Percentiles rank a stretch among this genome's conserved stretches.
These are phyloP conservation scores for Claviceps sp. DNA, from an alignment of 2,329 filamentous ascomycete genomes.

Conservation along the genomic window DNA sequence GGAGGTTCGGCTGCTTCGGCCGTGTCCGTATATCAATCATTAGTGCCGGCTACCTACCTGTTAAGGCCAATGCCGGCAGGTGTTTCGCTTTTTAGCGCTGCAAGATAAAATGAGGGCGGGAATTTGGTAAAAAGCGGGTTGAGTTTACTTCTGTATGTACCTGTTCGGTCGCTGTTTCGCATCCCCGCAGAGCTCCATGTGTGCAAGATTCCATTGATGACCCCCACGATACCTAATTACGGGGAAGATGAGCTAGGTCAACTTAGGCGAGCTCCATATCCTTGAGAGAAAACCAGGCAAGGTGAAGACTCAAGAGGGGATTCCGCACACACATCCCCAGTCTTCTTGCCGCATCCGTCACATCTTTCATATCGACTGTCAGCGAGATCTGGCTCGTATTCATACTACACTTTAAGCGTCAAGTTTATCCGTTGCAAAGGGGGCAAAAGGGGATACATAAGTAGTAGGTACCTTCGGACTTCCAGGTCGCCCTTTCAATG, in stretches of 20 bases:
- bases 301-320: neutral
- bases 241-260: neutral
- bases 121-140: neutral
- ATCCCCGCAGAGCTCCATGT: neutral
- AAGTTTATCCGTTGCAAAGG: neutral
- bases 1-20: neutral
- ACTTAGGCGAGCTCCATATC: neutral
- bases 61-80: neutral
- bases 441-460: neutral
- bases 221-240: neutral
- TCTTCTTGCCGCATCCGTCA: too few species aligned
- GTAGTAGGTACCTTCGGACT: too few species aligned
- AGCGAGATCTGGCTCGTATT: neutral
- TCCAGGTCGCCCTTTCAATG: too few species aligned
- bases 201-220: neutral
- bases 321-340: too few species aligned
- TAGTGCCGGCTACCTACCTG: neutral
- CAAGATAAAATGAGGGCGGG: neutral
- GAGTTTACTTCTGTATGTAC: neutral
- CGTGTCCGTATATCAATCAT: neutral
- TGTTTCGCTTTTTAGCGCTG: neutral
- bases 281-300: neutral
- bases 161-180: neutral
- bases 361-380: neutral
- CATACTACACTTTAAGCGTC: neutral